Evolutionary conservation across 1,139 yeast species (phyloP).

Genomic region (Hyphopichia wangnamkhiaoensis): DNA sequence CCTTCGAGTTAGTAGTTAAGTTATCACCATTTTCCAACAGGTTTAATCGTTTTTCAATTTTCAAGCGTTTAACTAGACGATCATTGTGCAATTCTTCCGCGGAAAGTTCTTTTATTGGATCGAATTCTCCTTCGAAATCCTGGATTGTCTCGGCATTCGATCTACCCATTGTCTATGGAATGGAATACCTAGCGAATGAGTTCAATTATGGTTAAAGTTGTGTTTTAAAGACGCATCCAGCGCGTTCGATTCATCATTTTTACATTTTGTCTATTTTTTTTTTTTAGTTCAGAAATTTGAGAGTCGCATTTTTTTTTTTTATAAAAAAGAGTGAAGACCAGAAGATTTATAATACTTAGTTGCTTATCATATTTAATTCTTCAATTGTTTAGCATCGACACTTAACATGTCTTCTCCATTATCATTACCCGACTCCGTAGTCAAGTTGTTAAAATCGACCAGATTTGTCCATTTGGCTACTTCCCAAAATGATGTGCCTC

Average conservation of each 20-base stretch:
- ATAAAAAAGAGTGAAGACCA: no score
- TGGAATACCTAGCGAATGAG: constrained; percentile 1
- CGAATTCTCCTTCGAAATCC: constrained; percentile 34
- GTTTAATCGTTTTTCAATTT: constrained; percentile 10
- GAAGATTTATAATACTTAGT: no score
- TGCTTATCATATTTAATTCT: no score
- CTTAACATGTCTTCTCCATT: constrained; percentile 5
- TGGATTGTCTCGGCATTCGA: constrained; percentile 10
- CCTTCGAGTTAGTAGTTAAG: background rate
- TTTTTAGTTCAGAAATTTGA: no score
- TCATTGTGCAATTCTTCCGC: constrained; percentile 21
- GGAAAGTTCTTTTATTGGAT: constrained; percentile 25
- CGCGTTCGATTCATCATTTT: no score
- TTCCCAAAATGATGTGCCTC: constrained; percentile 65
- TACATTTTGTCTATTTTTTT: no score
- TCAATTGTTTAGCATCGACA: no score
- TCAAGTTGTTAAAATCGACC: constrained; percentile 54
- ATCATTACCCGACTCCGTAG: constrained; percentile 58
- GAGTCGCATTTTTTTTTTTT: no score
- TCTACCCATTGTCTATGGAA: constrained; percentile 1
- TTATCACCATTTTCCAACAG: constrained; percentile 5
- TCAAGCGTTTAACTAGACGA: constrained; percentile 16
- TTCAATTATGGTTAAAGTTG: no score
- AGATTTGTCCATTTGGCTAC: constrained; percentile 84
- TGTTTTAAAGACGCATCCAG: no score